Percentiles rank a stretch among this genome's conserved stretches.
Evolutionary conservation across 2,329 filamentous ascomycete genomes (phyloP).

Genomic region (Arachnopeziza araneosa): DNA sequence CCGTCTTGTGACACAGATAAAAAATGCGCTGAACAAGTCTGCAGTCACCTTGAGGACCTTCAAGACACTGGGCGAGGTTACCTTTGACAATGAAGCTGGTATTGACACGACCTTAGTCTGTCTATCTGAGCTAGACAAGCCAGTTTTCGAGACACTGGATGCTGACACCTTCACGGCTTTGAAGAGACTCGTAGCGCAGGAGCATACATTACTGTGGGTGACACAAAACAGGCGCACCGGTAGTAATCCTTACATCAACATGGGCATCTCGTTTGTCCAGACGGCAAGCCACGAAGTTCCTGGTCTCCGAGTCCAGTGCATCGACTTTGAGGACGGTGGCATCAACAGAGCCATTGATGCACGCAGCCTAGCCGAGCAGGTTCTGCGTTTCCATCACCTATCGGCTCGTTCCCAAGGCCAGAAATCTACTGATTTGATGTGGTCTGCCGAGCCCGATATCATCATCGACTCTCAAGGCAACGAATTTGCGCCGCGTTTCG

Average conservation of each 20-base stretch:
- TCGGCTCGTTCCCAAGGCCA: not conserved
- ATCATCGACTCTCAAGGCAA: conserved; percentile 5
- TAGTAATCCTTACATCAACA: conserved; percentile 13
- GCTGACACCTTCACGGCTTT: conserved; percentile 15
- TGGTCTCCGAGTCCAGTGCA: conserved; percentile 9
- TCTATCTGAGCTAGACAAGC: not conserved
- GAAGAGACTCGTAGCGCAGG: conserved; percentile 15
- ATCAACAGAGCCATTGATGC: not conserved
- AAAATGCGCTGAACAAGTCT: not conserved
- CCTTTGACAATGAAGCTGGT: not conserved
- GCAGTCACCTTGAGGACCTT: not conserved
- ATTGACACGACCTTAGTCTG: not conserved
- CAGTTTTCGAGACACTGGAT: not conserved
- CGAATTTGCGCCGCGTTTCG: conserved; percentile 10
- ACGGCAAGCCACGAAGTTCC: conserved; percentile 9
- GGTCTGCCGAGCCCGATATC: conserved; percentile 17
- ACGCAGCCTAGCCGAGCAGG: conserved; percentile 4
- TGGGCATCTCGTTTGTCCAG: conserved; percentile 13
- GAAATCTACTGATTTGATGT: conserved; percentile 2
- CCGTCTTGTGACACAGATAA: not conserved
- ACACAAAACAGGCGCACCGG: conserved; percentile 6
- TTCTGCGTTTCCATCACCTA: conserved; percentile 8
- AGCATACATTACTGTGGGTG: conserved; percentile 18
- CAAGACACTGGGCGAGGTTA: too few species aligned
- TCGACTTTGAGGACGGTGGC: conserved; percentile 11